Evolutionary conservation across 1,284 basidiomycete species (phyloP), one percentile per base, ranked within the genome.

Genomic region (Porodaedalea pini): DNA sequence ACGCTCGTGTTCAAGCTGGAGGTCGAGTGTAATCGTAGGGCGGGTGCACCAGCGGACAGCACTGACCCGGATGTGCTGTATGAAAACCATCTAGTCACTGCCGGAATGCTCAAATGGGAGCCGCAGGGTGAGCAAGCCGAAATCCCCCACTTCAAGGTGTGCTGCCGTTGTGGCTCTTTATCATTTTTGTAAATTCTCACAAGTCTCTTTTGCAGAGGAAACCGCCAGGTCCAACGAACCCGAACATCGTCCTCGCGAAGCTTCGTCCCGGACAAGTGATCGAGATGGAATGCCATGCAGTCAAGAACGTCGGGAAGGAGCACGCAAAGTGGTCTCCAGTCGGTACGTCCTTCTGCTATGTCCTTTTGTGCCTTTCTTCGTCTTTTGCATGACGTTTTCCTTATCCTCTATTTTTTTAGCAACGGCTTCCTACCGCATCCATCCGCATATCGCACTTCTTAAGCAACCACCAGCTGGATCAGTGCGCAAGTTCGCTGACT

Each of bases 321-420:
- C 97, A 99, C 68, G 94, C 97, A 41, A 99, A 99, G 70, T 99
- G 92, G 72, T 93, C 86, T 57, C 94, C 97, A n/a, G 97, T 99
- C 51, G 92, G 92, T 92, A 63, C 62, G 90, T 77, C 5, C 19
- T 17, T 27, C 23, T 40, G 6, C 54, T 37, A 13, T 10, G 11
- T 34, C 15, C 51, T 32, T 32, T 32, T 32, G 23, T 29, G 25
- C 43, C 13, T 40, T 17, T 51, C 32, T 52, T 34, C 55, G 44
- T 8, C 25, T 48, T 8, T 34, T 8, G 7, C 32, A 36, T 21
- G 11, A 32, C 4, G 4, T 44, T 11, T 23, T 51, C 57, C 31
- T 43, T 40, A n/a, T 15, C 11, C 53, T 49, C 21, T 6, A 29
- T 4, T 21, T 8, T 19, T 56, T 2, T 65, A 94, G 94, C 94